Evolutionary conservation across 768 basidiomycete genomes (phyloP).

Genomic region (Fomitopsis serialis): DNA sequence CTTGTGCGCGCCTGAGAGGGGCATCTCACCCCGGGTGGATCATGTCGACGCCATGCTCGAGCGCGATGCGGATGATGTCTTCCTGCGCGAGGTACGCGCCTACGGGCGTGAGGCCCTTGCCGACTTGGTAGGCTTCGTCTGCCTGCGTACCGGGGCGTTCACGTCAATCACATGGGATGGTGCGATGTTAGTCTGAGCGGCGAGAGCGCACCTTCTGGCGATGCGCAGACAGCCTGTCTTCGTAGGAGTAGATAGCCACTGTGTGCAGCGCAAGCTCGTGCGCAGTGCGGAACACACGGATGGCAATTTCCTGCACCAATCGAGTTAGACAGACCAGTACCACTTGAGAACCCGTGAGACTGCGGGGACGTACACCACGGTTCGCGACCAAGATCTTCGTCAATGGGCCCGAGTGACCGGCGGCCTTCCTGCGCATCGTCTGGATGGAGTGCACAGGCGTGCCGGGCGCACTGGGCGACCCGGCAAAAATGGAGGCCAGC

Average conservation of each 20-base stretch:
- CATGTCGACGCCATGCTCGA: slow-evolving; percentile 99
- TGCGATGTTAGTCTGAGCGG: not conserved
- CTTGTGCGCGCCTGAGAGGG: not conserved
- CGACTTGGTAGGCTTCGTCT: slow-evolving; percentile 98
- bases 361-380: slow-evolving; percentile 74
- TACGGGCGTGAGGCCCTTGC: slow-evolving; percentile 93
- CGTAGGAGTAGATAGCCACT: slow-evolving; percentile 96
- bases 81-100: slow-evolving; percentile 97
- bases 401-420: slow-evolving; percentile 84
- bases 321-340: too few species aligned
- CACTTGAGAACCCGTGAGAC: too few species aligned
- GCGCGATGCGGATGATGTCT: slow-evolving; percentile 92
- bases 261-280: slow-evolving; percentile 99
- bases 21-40: slow-evolving; percentile 87
- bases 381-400: slow-evolving; percentile 93
- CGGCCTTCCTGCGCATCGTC: slow-evolving; percentile 85
- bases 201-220: slow-evolving; percentile 77
- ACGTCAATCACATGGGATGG: not conserved
- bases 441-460: slow-evolving; percentile 89
- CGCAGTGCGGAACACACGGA: slow-evolving; percentile 96
- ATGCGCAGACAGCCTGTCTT: slow-evolving; percentile 95
- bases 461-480: slow-evolving; percentile 71
- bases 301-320: slow-evolving; percentile 83
- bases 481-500: slow-evolving; percentile 66
- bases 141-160: slow-evolving; percentile 44